Evolutionary conservation across 768 basidiomycete species (phyloP).

Genomic region (Boletus sp.): DNA sequence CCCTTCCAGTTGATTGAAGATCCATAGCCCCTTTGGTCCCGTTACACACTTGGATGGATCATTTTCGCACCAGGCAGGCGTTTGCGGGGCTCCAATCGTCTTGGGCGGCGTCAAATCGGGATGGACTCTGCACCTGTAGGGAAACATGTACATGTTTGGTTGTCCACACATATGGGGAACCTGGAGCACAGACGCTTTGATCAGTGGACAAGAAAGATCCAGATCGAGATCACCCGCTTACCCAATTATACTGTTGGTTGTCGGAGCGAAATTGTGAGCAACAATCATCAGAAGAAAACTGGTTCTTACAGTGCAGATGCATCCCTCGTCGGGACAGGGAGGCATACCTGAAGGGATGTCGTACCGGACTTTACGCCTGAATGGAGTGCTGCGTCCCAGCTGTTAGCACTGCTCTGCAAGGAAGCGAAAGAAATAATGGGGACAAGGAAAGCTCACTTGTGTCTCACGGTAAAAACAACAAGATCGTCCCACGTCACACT

Average conservation of each 20-base stretch:
- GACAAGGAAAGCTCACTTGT: slow-evolving; percentile 2
- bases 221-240: neutral
- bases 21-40: slow-evolving; percentile 10
- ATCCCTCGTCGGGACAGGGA: neutral
- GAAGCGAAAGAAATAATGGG: neutral
- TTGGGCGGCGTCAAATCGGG: neutral
- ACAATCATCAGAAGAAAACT: neutral
- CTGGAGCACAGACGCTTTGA: neutral
- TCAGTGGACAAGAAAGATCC: neutral
- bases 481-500: neutral
- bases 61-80: slow-evolving; percentile 5
- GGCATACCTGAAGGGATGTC: slow-evolving; percentile 6
- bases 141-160: slow-evolving; percentile 5
- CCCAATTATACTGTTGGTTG: slow-evolving; percentile 6
- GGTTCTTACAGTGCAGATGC: slow-evolving; percentile 3
- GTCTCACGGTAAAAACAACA: neutral
- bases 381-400: slow-evolving; percentile 9
- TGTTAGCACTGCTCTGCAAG: neutral
- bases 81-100: slow-evolving; percentile 1
- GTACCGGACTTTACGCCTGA: neutral
- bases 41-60: neutral
- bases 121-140: neutral
- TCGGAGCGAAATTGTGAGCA: neutral
- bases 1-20: neutral
- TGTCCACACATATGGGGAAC: slow-evolving; percentile 5